phyloP scores from a whole-genome alignment of 306 rosid species.

The Dalbergia oliveri region DNA sequence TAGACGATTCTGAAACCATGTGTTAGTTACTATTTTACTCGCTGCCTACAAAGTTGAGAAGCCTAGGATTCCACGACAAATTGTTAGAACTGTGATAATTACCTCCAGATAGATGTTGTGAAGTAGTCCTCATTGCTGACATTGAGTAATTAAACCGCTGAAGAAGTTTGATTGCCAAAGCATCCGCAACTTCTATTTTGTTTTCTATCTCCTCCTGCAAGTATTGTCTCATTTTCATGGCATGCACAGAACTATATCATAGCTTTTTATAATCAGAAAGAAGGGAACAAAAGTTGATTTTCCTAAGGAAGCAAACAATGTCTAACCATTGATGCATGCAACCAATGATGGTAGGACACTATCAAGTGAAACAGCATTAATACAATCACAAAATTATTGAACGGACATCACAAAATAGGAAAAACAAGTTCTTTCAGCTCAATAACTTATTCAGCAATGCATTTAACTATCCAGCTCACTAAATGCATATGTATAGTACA shows the following conservation, averaged over 20 bases:
- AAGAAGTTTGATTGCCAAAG: slow-evolving; percentile 83
- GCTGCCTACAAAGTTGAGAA: neutral
- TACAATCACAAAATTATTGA: slow-evolving; percentile 14
- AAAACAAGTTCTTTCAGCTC: slow-evolving; percentile 8
- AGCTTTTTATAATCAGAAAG: slow-evolving; percentile 6
- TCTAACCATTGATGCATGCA: neutral
- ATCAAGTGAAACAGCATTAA: slow-evolving; percentile 8
- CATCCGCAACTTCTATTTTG: slow-evolving; percentile 85
- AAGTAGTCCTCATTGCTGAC: slow-evolving; percentile 80
- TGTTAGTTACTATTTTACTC: slow-evolving; percentile 1
- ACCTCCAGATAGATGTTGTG: slow-evolving; percentile 95
- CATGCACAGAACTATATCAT: slow-evolving; percentile 18
- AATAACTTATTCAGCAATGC: neutral
- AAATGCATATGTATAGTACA: slow-evolving; percentile 1
- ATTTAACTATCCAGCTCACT: slow-evolving; percentile 11
- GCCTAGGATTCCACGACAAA: neutral
- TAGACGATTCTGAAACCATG: slow-evolving; percentile 22
- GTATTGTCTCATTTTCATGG: slow-evolving; percentile 31
- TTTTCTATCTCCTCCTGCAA: slow-evolving; percentile 90
- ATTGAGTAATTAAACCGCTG: slow-evolving; percentile 83
- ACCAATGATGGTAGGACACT: neutral
- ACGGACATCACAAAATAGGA: slow-evolving; percentile 9
- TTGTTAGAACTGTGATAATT: slow-evolving; percentile 36
- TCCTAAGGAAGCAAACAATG: slow-evolving; percentile 26
- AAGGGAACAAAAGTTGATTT: slow-evolving; percentile 29